These are phyloP conservation scores for Beauveria varroae DNA, from an alignment of 2,329 filamentous ascomycete species.

Conservation along the genomic window DNA sequence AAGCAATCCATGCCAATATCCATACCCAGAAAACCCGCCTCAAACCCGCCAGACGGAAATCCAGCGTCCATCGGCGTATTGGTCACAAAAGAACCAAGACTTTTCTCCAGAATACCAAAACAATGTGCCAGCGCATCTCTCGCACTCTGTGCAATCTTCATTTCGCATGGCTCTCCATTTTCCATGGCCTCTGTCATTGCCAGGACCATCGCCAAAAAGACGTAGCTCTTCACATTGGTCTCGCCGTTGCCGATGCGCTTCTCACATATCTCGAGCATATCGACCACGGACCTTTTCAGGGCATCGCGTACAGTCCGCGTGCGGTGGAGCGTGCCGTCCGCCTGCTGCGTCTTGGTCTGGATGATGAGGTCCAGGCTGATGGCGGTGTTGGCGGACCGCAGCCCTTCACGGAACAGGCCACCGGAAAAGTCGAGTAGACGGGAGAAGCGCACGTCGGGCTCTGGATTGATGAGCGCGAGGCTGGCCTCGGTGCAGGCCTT, in stretches of 20 bases:
- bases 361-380: conserved; percentile 31
- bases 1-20: conserved; percentile 8
- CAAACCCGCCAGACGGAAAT: neutral
- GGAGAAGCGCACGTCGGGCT: conserved; percentile 28
- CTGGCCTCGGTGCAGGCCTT: conserved; percentile 39
- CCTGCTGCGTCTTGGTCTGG: conserved; percentile 19
- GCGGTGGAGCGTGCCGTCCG: conserved; percentile 23
- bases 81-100: neutral
- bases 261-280: conserved; percentile 19
- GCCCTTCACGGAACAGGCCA: conserved; percentile 33
- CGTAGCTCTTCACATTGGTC: conserved; percentile 36
- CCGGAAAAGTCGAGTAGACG: conserved; percentile 30
- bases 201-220: conserved; percentile 32
- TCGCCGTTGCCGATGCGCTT: conserved; percentile 30
- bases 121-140: conserved; percentile 27
- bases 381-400: conserved; percentile 25
- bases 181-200: conserved; percentile 32
- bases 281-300: conserved; percentile 23
- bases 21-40: neutral
- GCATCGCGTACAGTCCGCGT: conserved; percentile 19
- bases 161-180: conserved; percentile 14
- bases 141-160: conserved; percentile 23
- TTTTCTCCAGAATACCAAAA: conserved; percentile 19
- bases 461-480: conserved; percentile 27
- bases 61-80: conserved; percentile 1